Evolutionary conservation across 2,329 filamentous ascomycete genomes (phyloP).

Genomic region (Sarocladium oryzae): DNA sequence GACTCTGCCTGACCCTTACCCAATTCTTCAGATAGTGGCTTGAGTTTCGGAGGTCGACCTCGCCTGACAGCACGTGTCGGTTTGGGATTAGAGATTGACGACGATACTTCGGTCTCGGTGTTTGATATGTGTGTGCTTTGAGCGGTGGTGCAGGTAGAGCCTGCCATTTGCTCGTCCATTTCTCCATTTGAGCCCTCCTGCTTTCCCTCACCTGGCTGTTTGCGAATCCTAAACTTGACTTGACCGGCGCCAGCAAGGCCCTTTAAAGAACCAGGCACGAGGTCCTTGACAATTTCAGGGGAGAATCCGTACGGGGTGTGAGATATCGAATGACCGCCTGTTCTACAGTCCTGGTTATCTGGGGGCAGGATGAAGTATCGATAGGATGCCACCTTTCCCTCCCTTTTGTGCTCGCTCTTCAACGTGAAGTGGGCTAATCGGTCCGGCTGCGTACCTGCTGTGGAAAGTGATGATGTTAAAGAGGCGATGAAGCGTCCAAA

Average conservation of each 20-base stretch:
- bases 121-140: no score
- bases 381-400: conserved; percentile 31
- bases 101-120: no score
- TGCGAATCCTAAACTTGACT: conserved; percentile 17
- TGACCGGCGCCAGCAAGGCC: conserved; percentile 9
- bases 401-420: conserved; percentile 27
- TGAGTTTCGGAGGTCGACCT: no score
- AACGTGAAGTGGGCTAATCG: conserved; percentile 28
- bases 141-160: no score
- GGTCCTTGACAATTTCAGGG: not conserved
- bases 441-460: conserved; percentile 24
- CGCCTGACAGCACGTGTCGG: no score
- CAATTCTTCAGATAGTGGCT: no score
- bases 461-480: conserved; percentile 28
- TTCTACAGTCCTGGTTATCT: no score
- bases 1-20: no score
- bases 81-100: no score
- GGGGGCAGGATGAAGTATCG: conserved; percentile 19
- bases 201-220: not conserved
- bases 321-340: no score
- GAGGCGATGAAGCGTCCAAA: conserved; percentile 32
- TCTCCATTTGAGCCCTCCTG: no score
- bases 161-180: no score
- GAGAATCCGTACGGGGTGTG: not conserved
- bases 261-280: not conserved